phyloP scores from a whole-genome alignment of 805 yeast genomes.

The Hanseniaspora vineae region DNA sequence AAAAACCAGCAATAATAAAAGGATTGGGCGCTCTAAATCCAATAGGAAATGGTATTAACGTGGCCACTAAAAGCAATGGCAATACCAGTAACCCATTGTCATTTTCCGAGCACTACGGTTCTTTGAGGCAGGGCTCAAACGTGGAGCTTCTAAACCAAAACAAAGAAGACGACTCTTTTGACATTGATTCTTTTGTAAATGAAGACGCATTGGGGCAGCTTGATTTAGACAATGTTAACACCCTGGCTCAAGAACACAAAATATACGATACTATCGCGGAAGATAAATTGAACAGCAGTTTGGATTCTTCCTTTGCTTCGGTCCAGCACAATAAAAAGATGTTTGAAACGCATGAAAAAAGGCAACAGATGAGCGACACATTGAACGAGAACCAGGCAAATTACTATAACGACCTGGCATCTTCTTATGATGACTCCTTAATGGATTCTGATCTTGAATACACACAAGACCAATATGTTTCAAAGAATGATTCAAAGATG shows the following conservation, averaged over 20 bases:
- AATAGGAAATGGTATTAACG: background rate
- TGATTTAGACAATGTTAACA: background rate
- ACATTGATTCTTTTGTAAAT: constrained; percentile 4
- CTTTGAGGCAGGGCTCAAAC: no score
- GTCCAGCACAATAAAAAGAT: background rate
- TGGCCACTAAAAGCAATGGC: background rate
- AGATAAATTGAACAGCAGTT: background rate
- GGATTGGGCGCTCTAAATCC: background rate
- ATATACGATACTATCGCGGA: background rate
- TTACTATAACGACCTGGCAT: constrained; percentile 11
- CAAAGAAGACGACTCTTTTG: background rate
- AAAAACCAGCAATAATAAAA: background rate
- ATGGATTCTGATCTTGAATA: constrained; percentile 19
- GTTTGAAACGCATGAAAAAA: background rate
- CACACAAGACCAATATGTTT: constrained; percentile 3
- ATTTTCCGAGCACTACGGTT: no score
- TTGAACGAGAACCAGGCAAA: constrained; percentile 5
- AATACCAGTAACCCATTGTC: background rate
- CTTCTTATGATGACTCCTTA: constrained; percentile 24
- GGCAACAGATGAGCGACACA: background rate
- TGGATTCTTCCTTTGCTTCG: background rate
- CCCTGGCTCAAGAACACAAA: background rate
- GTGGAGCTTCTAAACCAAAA: no score
- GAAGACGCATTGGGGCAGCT: constrained; percentile 1
- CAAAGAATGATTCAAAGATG: constrained; percentile 1